A percentile compares a stretch with the other conserved stretches of the same genome.
Evolutionary conservation across 495 filamentous ascomycete species (phyloP).

Genomic region (Daldinia grandis): DNA sequence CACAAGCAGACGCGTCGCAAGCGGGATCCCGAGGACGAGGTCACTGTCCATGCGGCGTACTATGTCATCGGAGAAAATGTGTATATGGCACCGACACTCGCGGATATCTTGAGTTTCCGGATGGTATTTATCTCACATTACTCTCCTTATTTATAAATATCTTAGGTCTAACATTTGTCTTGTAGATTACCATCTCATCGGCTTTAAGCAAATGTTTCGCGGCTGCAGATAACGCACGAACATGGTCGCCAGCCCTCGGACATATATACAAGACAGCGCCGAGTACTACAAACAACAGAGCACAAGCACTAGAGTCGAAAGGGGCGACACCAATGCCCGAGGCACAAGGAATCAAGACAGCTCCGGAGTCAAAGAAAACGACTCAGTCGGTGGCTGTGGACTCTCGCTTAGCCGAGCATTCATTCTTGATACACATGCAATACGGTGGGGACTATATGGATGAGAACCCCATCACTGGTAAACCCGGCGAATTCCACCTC

Average conservation of each 20-base stretch:
- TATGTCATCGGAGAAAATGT: constrained; percentile 86
- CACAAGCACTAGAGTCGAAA: constrained; percentile 54
- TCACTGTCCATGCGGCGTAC: constrained; percentile 78
- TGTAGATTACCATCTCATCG: constrained; percentile 64
- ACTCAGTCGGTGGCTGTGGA: constrained; percentile 50
- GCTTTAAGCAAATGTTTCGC: constrained; percentile 73
- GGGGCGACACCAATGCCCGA: constrained; percentile 70
- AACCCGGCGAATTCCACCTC: constrained; percentile 86
- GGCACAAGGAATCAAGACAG: constrained; percentile 34
- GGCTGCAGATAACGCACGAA: constrained; percentile 64
- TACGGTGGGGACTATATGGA: constrained; percentile 88
- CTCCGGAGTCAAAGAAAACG: constrained; percentile 44
- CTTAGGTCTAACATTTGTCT: constrained; percentile 10
- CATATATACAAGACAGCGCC: constrained; percentile 67
- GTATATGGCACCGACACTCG: constrained; percentile 86
- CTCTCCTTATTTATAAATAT: background rate
- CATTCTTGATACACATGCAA: constrained; percentile 68
- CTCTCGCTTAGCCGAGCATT: constrained; percentile 70
- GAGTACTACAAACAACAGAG: constrained; percentile 47
- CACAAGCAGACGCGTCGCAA: constrained; percentile 82
- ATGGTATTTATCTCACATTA: constrained; percentile 62
- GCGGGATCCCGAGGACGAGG: constrained; percentile 68
- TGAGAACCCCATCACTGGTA: constrained; percentile 85
- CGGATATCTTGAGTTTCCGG: constrained; percentile 77
- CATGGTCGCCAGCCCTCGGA: constrained; percentile 76